phyloP scores from a whole-genome alignment of 1,139 yeast species.

The Blastobotrys apis region DNA sequence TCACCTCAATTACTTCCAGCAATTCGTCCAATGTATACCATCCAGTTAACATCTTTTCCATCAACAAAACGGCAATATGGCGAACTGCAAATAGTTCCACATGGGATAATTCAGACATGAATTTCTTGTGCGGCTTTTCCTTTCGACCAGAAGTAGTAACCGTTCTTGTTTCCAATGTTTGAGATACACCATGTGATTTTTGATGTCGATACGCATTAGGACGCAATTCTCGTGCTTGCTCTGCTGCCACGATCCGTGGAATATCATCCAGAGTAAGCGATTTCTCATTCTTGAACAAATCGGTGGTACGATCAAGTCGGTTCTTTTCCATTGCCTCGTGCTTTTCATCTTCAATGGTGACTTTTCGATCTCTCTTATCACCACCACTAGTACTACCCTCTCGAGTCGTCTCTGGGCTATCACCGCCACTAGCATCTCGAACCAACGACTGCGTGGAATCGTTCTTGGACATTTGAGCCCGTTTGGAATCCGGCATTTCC shows the following conservation, averaged over 20 bases:
- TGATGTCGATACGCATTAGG: conserved; percentile 82
- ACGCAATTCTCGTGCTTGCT: conserved; percentile 88
- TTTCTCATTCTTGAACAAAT: conserved; percentile 71
- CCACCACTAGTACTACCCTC: conserved; percentile 9
- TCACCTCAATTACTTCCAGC: conserved; percentile 50
- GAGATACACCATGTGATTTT: conserved; percentile 24
- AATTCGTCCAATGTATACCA: conserved; percentile 50
- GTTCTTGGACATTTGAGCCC: conserved; percentile 27
- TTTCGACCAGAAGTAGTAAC: conserved; percentile 19
- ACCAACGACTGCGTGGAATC: conserved; percentile 22
- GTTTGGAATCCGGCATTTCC: conserved; percentile 41
- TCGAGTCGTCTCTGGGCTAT: background rate
- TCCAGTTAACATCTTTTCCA: conserved; percentile 40
- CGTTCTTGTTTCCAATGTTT: conserved; percentile 23
- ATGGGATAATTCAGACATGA: conserved; percentile 67
- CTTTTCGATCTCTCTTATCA: conserved; percentile 17
- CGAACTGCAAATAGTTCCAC: conserved; percentile 60
- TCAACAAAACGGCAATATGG: conserved; percentile 64
- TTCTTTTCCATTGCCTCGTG: conserved; percentile 17
- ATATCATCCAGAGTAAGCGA: conserved; percentile 91
- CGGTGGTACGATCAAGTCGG: conserved; percentile 51
- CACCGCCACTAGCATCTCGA: conserved; percentile 8
- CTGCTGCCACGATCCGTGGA: conserved; percentile 95
- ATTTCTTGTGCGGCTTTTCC: conserved; percentile 35
- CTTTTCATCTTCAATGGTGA: conserved; percentile 48